Evolutionary conservation across 441 rosid species (phyloP).

Genomic region (Gossypium lobatum): DNA sequence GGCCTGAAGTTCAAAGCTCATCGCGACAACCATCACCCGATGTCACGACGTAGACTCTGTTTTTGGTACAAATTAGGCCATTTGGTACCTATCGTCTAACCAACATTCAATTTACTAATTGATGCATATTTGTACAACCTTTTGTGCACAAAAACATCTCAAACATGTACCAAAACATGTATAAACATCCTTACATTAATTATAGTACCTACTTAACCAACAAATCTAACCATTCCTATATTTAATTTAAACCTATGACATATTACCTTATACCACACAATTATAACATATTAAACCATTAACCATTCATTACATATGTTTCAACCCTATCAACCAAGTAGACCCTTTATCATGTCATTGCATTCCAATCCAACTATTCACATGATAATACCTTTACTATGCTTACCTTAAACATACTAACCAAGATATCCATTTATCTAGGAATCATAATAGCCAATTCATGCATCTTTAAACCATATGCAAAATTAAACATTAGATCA

Average conservation of each 20-base stretch:
- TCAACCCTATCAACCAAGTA: neutral
- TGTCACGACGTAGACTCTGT: neutral
- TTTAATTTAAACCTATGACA: neutral
- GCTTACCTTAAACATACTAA: neutral
- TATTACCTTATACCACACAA: neutral
- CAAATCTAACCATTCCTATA: neutral
- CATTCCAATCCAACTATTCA: neutral
- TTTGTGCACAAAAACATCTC: neutral
- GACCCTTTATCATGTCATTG: neutral
- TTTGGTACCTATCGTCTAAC: neutral
- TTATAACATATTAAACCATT: too few species aligned
- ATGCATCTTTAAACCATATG: too few species aligned
- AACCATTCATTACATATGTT: neutral
- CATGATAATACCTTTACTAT: neutral
- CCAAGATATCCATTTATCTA: too few species aligned
- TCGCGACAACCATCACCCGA: neutral
- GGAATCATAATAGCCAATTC: too few species aligned
- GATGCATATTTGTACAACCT: neutral
- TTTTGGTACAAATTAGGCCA: neutral
- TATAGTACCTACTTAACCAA: neutral
- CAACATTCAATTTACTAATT: neutral
- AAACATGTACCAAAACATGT: neutral
- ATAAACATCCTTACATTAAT: neutral
- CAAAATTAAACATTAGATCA: too few species aligned
- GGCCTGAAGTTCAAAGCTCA: neutral